phyloP scores from a whole-genome alignment of 148 eudicot species.

The Amaranthus hypochondriacus region DNA sequence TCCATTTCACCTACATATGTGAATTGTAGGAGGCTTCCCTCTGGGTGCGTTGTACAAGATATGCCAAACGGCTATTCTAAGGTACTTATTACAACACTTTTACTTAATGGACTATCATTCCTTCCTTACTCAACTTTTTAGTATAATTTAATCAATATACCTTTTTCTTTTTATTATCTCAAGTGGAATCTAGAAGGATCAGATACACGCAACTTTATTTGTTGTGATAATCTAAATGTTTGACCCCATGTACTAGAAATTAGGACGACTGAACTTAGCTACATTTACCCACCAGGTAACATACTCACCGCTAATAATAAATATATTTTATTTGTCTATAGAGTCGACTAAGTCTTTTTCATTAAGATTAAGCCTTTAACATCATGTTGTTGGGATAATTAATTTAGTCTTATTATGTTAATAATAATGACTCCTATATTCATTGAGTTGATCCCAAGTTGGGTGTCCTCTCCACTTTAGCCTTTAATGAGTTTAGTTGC shows the following conservation, averaged over 20 bases:
- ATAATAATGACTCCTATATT: slow-evolving; percentile 25
- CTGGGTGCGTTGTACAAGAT: slow-evolving; percentile 94
- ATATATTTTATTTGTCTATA: too few relatives aligned
- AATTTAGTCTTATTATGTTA: background rate
- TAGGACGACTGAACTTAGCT: too few relatives aligned
- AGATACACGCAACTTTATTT: too few relatives aligned
- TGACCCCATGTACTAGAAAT: too few relatives aligned
- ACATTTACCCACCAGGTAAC: too few relatives aligned
- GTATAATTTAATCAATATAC: background rate
- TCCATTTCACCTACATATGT: slow-evolving; percentile 47
- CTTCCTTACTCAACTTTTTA: too few relatives aligned
- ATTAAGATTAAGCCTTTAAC: too few relatives aligned
- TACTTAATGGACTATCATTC: background rate
- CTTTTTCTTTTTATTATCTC: background rate
- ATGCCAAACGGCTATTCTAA: slow-evolving; percentile 96
- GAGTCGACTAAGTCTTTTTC: too few relatives aligned
- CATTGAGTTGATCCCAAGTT: slow-evolving; percentile 44
- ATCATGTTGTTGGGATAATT: too few relatives aligned
- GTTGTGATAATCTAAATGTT: too few relatives aligned
- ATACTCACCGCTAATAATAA: too few relatives aligned
- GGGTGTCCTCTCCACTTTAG: slow-evolving; percentile 39
- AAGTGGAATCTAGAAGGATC: too few relatives aligned
- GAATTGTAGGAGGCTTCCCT: slow-evolving; percentile 84
- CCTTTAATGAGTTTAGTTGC: slow-evolving; percentile 67
- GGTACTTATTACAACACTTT: slow-evolving; percentile 36